Percentiles rank a stretch among this genome's conserved stretches.
Evolutionary conservation across 495 filamentous ascomycete genomes (phyloP).

Genomic region (Aspergillus biplanus): DNA sequence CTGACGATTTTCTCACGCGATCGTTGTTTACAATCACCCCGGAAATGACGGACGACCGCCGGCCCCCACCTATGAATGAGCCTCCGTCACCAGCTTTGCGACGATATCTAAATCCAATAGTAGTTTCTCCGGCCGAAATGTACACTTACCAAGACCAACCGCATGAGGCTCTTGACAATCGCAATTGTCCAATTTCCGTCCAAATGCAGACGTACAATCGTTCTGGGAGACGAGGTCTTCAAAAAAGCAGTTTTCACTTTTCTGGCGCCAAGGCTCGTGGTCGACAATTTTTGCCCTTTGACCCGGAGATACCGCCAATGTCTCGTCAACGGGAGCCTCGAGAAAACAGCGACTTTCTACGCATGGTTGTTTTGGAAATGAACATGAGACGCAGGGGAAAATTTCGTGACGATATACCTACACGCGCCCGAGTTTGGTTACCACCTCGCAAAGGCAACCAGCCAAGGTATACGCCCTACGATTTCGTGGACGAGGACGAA

Average conservation of each 20-base stretch:
- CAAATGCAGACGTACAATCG: slow-evolving; percentile 82
- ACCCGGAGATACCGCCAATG: slow-evolving; percentile 50
- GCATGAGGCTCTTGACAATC: slow-evolving; percentile 34
- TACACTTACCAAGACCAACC: slow-evolving; percentile 57
- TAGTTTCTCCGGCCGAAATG: slow-evolving; percentile 67
- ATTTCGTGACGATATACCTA: slow-evolving; percentile 80
- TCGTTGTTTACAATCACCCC: slow-evolving; percentile 79
- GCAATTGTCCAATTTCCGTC: slow-evolving; percentile 72
- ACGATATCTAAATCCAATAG: slow-evolving; percentile 88
- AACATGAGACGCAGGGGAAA: slow-evolving; percentile 94
- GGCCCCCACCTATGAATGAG: slow-evolving; percentile 74
- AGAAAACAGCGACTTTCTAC: slow-evolving; percentile 92
- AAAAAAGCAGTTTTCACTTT: slow-evolving; percentile 39
- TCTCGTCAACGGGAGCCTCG: slow-evolving; percentile 84
- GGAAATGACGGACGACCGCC: slow-evolving; percentile 84
- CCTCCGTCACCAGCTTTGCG: slow-evolving; percentile 85
- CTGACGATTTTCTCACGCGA: slow-evolving; percentile 88
- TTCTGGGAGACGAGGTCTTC: slow-evolving; percentile 38
- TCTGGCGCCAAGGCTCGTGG: slow-evolving; percentile 33
- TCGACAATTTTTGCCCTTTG: slow-evolving; percentile 45
- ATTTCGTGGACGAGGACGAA: slow-evolving; percentile 38
- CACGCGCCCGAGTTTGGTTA: slow-evolving; percentile 82
- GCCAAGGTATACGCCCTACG: slow-evolving; percentile 25
- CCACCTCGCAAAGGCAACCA: slow-evolving; percentile 69
- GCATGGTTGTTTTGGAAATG: slow-evolving; percentile 95